A percentile compares a stretch with the other conserved stretches of the same genome.
These are phyloP conservation scores for Laburnicola sp. DNA, from an alignment of 2,329 filamentous ascomycete genomes.

Conservation along the genomic window DNA sequence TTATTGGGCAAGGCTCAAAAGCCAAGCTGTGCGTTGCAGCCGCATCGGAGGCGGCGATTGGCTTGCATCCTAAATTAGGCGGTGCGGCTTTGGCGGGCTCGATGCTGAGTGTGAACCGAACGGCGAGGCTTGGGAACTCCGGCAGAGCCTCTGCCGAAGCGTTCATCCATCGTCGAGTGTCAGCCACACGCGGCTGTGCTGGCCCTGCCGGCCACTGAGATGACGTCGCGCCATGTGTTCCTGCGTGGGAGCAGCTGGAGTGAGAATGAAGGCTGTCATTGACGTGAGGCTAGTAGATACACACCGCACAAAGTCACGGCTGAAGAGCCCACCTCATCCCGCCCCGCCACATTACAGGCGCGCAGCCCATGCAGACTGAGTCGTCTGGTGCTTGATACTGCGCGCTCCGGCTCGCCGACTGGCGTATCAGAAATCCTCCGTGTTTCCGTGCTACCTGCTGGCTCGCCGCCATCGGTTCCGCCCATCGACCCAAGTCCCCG, in stretches of 20 bases:
- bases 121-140: slow-evolving; percentile 29
- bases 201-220: slow-evolving; percentile 33
- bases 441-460: slow-evolving; percentile 30
- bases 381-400: slow-evolving; percentile 39
- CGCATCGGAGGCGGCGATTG: slow-evolving; percentile 31
- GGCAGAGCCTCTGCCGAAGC: slow-evolving; percentile 22
- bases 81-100: slow-evolving; percentile 37
- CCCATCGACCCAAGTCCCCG: slow-evolving; percentile 26
- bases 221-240: slow-evolving; percentile 32
- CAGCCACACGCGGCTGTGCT: slow-evolving; percentile 47
- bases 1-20: slow-evolving; percentile 32
- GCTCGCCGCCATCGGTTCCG: slow-evolving; percentile 29
- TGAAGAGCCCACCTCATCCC: slow-evolving; percentile 27
- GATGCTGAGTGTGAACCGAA: slow-evolving; percentile 34
- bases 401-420: slow-evolving; percentile 30
- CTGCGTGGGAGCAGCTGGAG: slow-evolving; percentile 38
- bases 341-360: slow-evolving; percentile 32
- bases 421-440: slow-evolving; percentile 37
- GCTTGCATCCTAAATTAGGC: slow-evolving; percentile 35
- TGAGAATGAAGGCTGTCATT: slow-evolving; percentile 36
- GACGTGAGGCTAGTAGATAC: slow-evolving; percentile 35
- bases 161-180: slow-evolving; percentile 22
- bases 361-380: slow-evolving; percentile 28
- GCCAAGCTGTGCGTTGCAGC: slow-evolving; percentile 23
- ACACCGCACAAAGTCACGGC: slow-evolving; percentile 38